These are phyloP conservation scores for Nannochloropsis gaditana DNA, from an alignment of 108 stramenopile species.

Conservation along the genomic window DNA sequence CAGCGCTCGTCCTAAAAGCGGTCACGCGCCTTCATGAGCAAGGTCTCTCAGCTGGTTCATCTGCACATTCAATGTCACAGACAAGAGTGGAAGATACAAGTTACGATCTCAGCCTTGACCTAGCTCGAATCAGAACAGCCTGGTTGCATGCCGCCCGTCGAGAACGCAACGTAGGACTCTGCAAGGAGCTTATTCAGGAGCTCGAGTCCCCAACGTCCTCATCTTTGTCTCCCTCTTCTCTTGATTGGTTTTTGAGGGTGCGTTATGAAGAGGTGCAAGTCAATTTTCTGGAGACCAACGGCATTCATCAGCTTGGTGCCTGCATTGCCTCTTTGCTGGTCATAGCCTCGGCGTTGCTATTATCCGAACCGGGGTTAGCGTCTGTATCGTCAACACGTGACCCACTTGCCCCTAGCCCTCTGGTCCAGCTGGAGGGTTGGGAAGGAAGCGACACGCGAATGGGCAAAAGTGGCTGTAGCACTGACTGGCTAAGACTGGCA, in stretches of 20 bases:
- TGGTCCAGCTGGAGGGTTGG: neutral
- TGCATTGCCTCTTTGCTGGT: neutral
- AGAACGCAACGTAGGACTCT: neutral
- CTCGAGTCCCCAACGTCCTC: neutral
- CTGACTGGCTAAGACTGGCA: neutral
- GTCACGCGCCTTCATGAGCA: neutral
- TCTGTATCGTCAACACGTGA: too few species aligned
- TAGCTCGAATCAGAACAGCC: neutral
- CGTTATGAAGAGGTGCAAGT: constrained; percentile 15
- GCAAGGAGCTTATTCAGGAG: neutral
- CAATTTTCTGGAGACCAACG: neutral
- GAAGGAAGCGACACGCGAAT: neutral
- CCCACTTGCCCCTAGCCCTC: too few species aligned
- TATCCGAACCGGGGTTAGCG: too few species aligned
- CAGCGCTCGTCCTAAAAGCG: neutral
- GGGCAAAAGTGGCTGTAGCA: neutral
- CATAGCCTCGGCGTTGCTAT: neutral
- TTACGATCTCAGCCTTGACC: neutral
- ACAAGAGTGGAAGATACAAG: neutral
- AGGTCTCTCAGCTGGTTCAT: neutral
- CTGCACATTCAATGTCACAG: neutral
- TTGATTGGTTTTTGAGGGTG: neutral
- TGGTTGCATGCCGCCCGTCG: neutral
- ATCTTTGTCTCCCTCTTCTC: neutral
- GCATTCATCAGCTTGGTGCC: neutral